phyloP scores from a whole-genome alignment of 139 green algal genomes.

The Diplosphaera chodatii region DNA sequence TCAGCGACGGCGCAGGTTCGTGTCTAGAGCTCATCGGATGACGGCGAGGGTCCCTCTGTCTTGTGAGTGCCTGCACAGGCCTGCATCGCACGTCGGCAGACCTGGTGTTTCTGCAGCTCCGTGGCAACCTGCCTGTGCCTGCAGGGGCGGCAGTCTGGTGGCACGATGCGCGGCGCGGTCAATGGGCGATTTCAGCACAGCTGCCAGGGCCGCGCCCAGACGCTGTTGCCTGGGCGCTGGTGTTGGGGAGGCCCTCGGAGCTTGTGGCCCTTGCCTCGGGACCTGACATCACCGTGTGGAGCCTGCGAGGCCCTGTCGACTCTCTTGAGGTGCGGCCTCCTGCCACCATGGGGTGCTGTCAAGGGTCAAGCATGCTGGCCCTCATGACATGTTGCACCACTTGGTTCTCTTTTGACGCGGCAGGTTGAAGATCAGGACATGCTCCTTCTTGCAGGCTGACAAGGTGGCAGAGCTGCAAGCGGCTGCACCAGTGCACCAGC shows the following conservation, averaged over 20 bases:
- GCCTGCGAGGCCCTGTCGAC: neutral
- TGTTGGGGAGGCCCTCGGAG: neutral
- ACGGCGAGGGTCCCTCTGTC: no score
- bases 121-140: no score
- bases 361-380: no score
- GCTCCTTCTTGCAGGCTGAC: slow-evolving; percentile 19
- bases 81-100: no score
- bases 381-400: no score
- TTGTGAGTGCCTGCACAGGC: no score
- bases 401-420: neutral
- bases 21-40: no score
- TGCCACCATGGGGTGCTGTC: no score
- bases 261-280: neutral
- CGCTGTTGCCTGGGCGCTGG: neutral
- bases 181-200: neutral
- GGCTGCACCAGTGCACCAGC: slow-evolving; percentile 10
- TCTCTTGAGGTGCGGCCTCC: neutral
- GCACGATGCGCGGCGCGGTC: neutral
- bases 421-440: neutral
- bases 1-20: neutral
- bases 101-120: no score
- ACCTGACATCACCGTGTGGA: neutral
- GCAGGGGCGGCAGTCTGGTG: neutral
- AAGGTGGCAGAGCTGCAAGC: slow-evolving; percentile 21
- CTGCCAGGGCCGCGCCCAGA: neutral